phyloP scores from a whole-genome alignment of 805 yeast species.

The Brettanomyces bruxellensis region DNA sequence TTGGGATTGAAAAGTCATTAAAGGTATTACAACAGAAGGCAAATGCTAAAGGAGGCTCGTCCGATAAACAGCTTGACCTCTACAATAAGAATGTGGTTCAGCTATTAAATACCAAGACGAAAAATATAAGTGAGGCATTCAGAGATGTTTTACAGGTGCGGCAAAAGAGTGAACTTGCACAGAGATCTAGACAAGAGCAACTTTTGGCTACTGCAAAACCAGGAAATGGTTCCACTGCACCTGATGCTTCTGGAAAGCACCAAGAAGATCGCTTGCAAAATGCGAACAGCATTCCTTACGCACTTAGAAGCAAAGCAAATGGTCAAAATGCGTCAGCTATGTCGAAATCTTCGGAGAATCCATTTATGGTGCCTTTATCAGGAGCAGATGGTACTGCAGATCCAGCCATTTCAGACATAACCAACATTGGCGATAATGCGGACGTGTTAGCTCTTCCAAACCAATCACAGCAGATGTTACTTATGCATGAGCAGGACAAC shows the following conservation, averaged over 20 bases:
- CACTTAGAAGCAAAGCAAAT: constrained; percentile 12
- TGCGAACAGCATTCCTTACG: constrained; percentile 16
- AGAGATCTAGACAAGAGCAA: constrained; percentile 76
- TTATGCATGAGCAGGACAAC: constrained; percentile 77
- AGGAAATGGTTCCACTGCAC: constrained; percentile 5
- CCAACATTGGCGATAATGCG: constrained; percentile 24
- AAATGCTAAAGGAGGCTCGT: constrained; percentile 27
- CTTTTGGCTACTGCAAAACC: constrained; percentile 48
- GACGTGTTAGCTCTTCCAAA: constrained; percentile 68
- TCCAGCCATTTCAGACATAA: constrained; percentile 9
- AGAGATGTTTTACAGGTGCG: constrained; percentile 82
- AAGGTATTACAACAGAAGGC: constrained; percentile 50
- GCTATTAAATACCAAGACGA: constrained; percentile 78
- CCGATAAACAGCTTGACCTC: constrained; percentile 56
- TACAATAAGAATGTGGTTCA: constrained; percentile 84
- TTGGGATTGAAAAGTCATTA: constrained; percentile 65
- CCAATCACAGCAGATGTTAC: constrained; percentile 72
- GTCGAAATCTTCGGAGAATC: constrained; percentile 25
- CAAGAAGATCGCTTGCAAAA: neutral
- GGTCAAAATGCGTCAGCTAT: neutral
- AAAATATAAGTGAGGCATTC: constrained; percentile 87
- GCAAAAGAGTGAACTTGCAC: constrained; percentile 73
- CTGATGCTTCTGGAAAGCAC: constrained; percentile 2
- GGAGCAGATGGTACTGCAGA: constrained; percentile 11
- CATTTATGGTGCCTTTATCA: constrained; percentile 23